Evolutionary conservation across 805 yeast genomes (phyloP), one percentile per base, ranked within the genome.

Genomic region (Millerago galiae): DNA sequence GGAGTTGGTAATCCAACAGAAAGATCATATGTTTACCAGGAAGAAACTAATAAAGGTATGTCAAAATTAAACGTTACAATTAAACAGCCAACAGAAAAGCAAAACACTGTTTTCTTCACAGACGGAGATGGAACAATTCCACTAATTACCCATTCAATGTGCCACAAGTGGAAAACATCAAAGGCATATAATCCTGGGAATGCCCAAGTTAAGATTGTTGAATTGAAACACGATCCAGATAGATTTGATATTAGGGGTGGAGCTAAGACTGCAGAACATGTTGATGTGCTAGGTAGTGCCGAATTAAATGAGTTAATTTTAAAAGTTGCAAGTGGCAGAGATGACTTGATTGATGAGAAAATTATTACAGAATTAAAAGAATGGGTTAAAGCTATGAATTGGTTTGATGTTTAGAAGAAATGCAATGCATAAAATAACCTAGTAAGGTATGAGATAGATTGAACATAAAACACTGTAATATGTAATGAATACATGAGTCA

Each of bases 1-100:
- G 99, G 99, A 5, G 88, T 89, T n/a, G 95, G 96, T 8, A 91
- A 89, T 50, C 95, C 95, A 17, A 91, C 99, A 0, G 99, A 93
- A 62, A 73, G 99, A 35, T 90, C 95, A 0, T 93, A 93, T 63
- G 77, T 80, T 28, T 93, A 93, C 63, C 79, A 76, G 42, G 88
- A 84, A 51, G 84, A 83, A 42, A 68, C 66, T 7, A 76, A 77
- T 46, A 74, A 76, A 42, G 63, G 68, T 0, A 44, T 64, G 1
- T 57, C 75, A 4, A 73, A 78, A 26, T 66, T 91, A 48, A 79
- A 83, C 47, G 73, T 85, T 43, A 75, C 91, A 0, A 86, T 93
- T 39, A 88, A 84, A 51, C 63, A 75, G 18, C 84, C 76, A 9
- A 70, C 74, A 33, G 68, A 65, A 5, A 68, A 74, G 29, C 61